Conservation (phyloP, 2,329 filamentous ascomycete genomes). For the Teratosphaeria epicoccoides region DNA sequence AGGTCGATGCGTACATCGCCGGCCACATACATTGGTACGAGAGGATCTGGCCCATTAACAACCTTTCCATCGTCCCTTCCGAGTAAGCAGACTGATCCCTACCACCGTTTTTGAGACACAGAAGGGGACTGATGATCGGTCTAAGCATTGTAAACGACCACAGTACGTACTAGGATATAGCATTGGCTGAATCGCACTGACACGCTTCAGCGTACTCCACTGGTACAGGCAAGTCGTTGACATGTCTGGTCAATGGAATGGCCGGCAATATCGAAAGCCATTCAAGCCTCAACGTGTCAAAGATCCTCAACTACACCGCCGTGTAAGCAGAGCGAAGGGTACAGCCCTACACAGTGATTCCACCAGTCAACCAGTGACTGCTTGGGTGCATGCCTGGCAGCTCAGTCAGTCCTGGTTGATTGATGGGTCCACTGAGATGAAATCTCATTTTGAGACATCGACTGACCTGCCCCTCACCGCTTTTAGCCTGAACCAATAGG, state of each 20-base stretch:
- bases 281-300: conserved; percentile 27
- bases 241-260: conserved; percentile 44
- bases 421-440: too few species aligned
- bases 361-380: too few species aligned
- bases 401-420: too few species aligned
- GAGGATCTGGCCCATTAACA: conserved; percentile 29
- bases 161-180: background rate
- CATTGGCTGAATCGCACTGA: background rate
- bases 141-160: background rate
- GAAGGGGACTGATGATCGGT: too few species aligned
- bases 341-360: too few species aligned
- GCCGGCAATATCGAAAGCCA: conserved; percentile 45
- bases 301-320: conserved; percentile 34
- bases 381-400: too few species aligned
- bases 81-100: too few species aligned
- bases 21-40: conserved; percentile 41
- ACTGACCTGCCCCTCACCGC: too few species aligned
- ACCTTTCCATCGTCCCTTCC: background rate
- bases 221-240: conserved; percentile 40
- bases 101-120: too few species aligned
- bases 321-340: too few species aligned
- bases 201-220: conserved; percentile 30
- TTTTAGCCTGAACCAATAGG: conserved; percentile 35
- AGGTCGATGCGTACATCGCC: conserved; percentile 37
- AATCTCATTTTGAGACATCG: too few species aligned